Conservation (phyloP, 2,329 filamentous ascomycete genomes). For the Colletotrichum melonis region DNA sequence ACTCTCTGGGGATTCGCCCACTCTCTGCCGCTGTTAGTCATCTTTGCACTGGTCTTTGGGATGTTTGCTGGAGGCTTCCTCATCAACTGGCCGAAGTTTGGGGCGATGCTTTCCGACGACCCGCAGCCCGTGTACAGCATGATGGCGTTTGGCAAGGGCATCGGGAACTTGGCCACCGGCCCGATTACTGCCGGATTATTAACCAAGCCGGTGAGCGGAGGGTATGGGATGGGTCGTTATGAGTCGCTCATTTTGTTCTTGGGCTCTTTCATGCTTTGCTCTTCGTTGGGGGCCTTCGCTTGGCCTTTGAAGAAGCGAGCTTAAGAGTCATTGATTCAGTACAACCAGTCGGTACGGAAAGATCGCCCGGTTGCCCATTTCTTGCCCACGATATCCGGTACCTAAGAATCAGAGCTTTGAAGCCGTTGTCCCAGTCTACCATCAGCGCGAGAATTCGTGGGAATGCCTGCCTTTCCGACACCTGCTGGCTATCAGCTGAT, state of each 20-base stretch:
- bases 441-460: background rate
- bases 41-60: conserved; percentile 66
- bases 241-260: conserved; percentile 30
- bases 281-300: conserved; percentile 24
- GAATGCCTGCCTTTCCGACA: too few relatives aligned
- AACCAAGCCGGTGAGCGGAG: conserved; percentile 22
- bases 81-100: conserved; percentile 43
- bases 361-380: too few relatives aligned
- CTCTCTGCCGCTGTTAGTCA: conserved; percentile 54
- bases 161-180: conserved; percentile 42
- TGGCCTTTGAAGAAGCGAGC: conserved; percentile 26
- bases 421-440: background rate
- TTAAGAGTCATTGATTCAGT: background rate
- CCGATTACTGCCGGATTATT: conserved; percentile 41
- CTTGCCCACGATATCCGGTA: too few relatives aligned
- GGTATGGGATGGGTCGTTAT: conserved; percentile 29
- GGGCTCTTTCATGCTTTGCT: conserved; percentile 31
- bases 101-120: conserved; percentile 41
- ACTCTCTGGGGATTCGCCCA: conserved; percentile 66
- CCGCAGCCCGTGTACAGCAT: conserved; percentile 41
- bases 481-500: background rate
- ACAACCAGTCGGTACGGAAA: too few relatives aligned
- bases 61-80: conserved; percentile 62
- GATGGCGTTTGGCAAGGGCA: conserved; percentile 44
- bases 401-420: background rate